Evolutionary conservation across 768 basidiomycete species (phyloP), one percentile per base, ranked within the genome.

Genomic region (Lyophyllum decastes): DNA sequence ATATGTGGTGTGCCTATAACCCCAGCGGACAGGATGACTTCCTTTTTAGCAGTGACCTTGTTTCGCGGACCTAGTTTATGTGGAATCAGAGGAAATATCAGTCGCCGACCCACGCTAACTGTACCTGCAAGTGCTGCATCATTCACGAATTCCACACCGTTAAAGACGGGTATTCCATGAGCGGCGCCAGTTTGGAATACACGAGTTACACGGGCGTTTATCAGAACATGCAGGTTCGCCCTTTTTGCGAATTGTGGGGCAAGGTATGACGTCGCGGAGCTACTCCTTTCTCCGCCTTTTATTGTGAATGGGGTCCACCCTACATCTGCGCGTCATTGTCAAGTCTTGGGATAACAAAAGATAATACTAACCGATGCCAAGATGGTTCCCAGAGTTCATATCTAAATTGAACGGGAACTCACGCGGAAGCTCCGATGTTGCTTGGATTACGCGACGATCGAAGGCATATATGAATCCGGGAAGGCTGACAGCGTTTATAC

Each of bases 1-100:
- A 72, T 64, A 21, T 66, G 68, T 7, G 72, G 70, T 0, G 69
- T 70, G 33, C 70, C 71, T 25, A 72, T 59, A 22, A 68, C 65
- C 1, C 73, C 73, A 12, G 65, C 66, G 11, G 73, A 72, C 4
- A 74, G 53, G 30, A 74, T 70, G n/a, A 74, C 66, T 58, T 74
- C 73, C 21, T 70, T 72, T 16, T 33, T 62, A 12, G 73, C 74
- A 2, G 57, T 66, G 17, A 73, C 27, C 9, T 25, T 52, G 11
- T 25, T 55, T n/a, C 52, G 58, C 14, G 54, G 57, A 16, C 52
- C 61, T 62, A n/a, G 8, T 27, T 22, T 19, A 2, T 5, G 25
- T 24, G 6, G 38, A 21, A 25, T 30, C 25, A 52, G 24, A 7
- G 35, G 34, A 6, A 21, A 4, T 21, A 45, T 14, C 19, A 35